Evolutionary conservation across 2,329 filamentous ascomycete species (phyloP).

Genomic region (Ophiostoma ulmi): DNA sequence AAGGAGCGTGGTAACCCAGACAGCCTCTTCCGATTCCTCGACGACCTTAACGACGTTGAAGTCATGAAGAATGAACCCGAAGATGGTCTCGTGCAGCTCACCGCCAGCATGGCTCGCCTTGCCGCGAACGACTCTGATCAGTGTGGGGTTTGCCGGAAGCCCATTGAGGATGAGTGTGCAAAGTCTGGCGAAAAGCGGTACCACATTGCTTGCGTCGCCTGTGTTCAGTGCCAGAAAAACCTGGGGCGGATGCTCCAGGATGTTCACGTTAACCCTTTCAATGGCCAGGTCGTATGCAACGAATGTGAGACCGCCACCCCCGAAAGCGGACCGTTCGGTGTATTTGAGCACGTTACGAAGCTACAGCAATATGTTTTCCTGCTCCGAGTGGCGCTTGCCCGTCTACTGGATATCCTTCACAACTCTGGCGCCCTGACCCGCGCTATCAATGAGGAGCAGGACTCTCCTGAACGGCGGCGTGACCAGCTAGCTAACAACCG

Average conservation of each 20-base stretch:
- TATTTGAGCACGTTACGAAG: conserved; percentile 71
- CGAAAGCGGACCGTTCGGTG: conserved; percentile 39
- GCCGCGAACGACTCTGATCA: conserved; percentile 77
- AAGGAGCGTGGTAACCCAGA: conserved; percentile 70
- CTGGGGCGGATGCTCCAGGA: conserved; percentile 63
- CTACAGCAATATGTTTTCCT: conserved; percentile 93
- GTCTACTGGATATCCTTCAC: conserved; percentile 80
- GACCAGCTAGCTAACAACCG: conserved; percentile 58
- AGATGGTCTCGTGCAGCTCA: conserved; percentile 58
- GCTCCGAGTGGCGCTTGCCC: conserved; percentile 81
- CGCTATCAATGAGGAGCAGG: conserved; percentile 49
- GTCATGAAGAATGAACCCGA: conserved; percentile 56
- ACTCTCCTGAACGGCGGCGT: neutral
- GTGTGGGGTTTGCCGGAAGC: conserved; percentile 72
- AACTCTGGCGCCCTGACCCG: conserved; percentile 75
- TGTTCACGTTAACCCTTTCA: conserved; percentile 63
- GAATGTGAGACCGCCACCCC: conserved; percentile 57
- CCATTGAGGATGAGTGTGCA: conserved; percentile 92
- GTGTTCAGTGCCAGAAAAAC: conserved; percentile 60
- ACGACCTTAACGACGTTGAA: conserved; percentile 80
- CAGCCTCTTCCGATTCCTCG: conserved; percentile 75
- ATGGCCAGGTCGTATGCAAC: conserved; percentile 66
- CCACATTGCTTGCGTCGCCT: conserved; percentile 78
- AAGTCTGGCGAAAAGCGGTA: conserved; percentile 70
- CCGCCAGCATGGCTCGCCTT: conserved; percentile 59